These are phyloP conservation scores for Fomitiporia mediterranea DNA, from an alignment of 1,284 basidiomycete species.

Conservation along the genomic window DNA sequence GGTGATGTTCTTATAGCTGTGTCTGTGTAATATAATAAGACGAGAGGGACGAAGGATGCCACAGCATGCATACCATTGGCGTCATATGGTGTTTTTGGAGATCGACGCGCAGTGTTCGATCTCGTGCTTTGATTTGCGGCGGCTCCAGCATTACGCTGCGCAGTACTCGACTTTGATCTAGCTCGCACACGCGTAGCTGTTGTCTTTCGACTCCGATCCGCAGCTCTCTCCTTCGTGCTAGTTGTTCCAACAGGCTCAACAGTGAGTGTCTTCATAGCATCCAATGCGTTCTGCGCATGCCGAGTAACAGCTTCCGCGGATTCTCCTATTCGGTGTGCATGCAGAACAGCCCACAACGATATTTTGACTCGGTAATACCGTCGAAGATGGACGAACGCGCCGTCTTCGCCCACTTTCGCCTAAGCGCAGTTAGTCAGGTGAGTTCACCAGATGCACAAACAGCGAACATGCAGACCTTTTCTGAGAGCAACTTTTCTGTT, in stretches of 20 bases:
- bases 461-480: constrained; percentile 5
- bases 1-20: neutral
- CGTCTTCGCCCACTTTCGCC: constrained; percentile 8
- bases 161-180: neutral
- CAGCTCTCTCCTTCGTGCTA: neutral
- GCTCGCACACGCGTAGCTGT: neutral
- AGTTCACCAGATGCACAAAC: neutral
- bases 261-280: neutral
- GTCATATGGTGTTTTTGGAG: constrained; percentile 30
- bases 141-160: neutral
- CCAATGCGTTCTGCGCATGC: neutral
- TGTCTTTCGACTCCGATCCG: neutral
- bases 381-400: constrained; percentile 1
- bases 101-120: neutral
- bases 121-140: neutral
- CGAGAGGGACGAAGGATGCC: neutral
- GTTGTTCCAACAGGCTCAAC: neutral
- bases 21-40: neutral
- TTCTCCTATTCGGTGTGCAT: constrained; percentile 9
- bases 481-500: constrained; percentile 23
- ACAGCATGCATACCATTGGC: constrained; percentile 43
- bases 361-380: neutral
- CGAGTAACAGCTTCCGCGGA: neutral
- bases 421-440: neutral
- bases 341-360: constrained; percentile 7